Base-by-base conservation (phyloP, 805 yeast species). In the Kuraishia cidri region DNA sequence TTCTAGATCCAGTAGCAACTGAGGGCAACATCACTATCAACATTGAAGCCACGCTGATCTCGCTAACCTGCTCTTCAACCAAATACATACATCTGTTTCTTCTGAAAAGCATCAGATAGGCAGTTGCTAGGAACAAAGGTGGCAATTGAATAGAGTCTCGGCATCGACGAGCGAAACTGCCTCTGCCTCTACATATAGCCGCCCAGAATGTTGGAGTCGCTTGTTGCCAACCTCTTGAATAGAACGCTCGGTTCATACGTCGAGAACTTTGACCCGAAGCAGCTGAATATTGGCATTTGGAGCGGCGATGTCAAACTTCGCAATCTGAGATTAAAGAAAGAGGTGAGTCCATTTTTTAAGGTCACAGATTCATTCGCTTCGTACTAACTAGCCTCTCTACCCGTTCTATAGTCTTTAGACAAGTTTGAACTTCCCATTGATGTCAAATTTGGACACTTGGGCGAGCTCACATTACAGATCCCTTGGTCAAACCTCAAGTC, bases 401-500 rank as follows among this genome's bases (percentile, higher is more conserved):
- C n/a, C 18, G 18, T 6, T 15, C 28, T 13, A 4, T 26, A 58
- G 60, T 86, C 96, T 3, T 63, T 92, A 30, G 98, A 94, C 55
- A 72, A 81, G 44, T 69, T 92, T 41, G 75, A 82, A 40, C 58
- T 94, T 24, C 98, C 99, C 2, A 58, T 92, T 24, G 84, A 88
- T 52, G 90, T 94, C 10, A 72, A 74, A 39, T 82, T 81, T 50
- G 99, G 99, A 26, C 86, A 84, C 49, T 55, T 92, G 37, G 98
- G 97, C 2, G 84, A 81, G 43, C 65, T 92, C 41, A 81, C 94
- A 0, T 60, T 92, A 34, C 95, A 84, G 50, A 90, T 92, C 24
- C 98, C 99, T 0, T 94, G 97, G 97, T 80, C 97, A 1, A 92
- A 87, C 48, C 62, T 94, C 42, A 88, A 88, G 50, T 78, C 83